Evolutionary conservation across 345 rosid genomes (phyloP).

Genomic region (Arabis hirsuta): DNA sequence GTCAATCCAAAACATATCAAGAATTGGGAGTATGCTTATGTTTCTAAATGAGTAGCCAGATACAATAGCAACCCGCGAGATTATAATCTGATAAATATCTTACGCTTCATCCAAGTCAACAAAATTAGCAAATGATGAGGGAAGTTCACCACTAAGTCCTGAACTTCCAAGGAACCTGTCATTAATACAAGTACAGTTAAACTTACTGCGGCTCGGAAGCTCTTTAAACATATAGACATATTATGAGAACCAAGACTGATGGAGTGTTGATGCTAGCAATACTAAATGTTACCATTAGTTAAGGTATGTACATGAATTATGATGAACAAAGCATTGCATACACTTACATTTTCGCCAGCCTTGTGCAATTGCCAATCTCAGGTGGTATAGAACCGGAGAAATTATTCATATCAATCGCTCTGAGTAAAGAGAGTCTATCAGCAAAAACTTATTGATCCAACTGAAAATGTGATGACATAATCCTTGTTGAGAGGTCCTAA

Average conservation of each 20-base stretch:
- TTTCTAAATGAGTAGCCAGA: conserved; percentile 17
- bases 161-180: conserved; percentile 60
- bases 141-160: conserved; percentile 61
- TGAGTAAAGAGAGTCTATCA: conserved; percentile 20
- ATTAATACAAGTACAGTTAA: not conserved
- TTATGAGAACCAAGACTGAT: not conserved
- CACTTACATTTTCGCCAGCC: conserved; percentile 43
- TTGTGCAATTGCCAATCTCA: conserved; percentile 44
- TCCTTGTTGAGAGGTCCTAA: conserved; percentile 39
- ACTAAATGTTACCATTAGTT: conserved; percentile 4
- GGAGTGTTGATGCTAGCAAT: conserved; percentile 4
- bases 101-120: conserved; percentile 48
- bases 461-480: not conserved
- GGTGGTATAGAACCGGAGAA: conserved; percentile 45
- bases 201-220: not conserved
- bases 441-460: not conserved
- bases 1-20: conserved; percentile 23
- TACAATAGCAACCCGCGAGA: not conserved
- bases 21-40: not conserved
- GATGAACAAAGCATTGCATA: not conserved
- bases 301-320: not conserved
- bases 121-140: conserved; percentile 55
- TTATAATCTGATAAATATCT: conserved; percentile 26
- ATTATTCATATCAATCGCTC: conserved; percentile 43
- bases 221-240: not conserved